Percentiles rank a stretch among this genome's conserved stretches.
Evolutionary conservation across 148 eudicot genomes (phyloP).

Genomic region (Rhododendron ferrugineum): DNA sequence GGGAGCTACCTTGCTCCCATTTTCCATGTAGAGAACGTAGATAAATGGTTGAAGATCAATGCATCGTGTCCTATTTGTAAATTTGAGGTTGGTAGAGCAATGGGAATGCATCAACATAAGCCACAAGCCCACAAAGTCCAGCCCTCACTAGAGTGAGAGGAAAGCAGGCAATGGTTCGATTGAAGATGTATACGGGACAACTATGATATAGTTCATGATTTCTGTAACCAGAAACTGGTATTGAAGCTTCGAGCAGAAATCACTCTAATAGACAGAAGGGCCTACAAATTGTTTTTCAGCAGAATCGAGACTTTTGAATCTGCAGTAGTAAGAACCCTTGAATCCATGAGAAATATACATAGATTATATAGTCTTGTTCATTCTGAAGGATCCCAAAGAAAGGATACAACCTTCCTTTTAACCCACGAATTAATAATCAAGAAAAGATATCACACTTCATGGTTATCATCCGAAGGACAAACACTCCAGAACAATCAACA

Average conservation of each 20-base stretch:
- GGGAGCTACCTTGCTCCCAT: conserved; percentile 42
- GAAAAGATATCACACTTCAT: too few relatives aligned
- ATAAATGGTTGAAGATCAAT: conserved; percentile 40
- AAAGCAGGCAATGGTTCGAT: neutral
- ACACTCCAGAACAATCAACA: too few relatives aligned
- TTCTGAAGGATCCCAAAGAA: neutral
- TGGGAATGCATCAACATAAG: neutral
- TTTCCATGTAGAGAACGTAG: conserved; percentile 31
- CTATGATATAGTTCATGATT: neutral
- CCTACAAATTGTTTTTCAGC: neutral
- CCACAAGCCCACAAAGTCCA: neutral
- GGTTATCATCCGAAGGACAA: too few relatives aligned
- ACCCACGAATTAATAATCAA: too few relatives aligned
- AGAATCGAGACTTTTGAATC: neutral
- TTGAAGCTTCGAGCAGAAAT: neutral
- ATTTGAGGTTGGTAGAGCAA: conserved; percentile 20
- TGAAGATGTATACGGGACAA: neutral
- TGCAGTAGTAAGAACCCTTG: neutral
- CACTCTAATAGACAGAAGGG: neutral
- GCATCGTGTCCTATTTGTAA: conserved; percentile 46
- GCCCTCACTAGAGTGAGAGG: neutral
- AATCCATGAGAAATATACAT: neutral
- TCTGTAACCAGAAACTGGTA: neutral
- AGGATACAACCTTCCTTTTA: neutral
- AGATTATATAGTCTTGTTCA: neutral